phyloP scores from a whole-genome alignment of 2,329 filamentous ascomycete species.

The Trichoderma sp. region DNA sequence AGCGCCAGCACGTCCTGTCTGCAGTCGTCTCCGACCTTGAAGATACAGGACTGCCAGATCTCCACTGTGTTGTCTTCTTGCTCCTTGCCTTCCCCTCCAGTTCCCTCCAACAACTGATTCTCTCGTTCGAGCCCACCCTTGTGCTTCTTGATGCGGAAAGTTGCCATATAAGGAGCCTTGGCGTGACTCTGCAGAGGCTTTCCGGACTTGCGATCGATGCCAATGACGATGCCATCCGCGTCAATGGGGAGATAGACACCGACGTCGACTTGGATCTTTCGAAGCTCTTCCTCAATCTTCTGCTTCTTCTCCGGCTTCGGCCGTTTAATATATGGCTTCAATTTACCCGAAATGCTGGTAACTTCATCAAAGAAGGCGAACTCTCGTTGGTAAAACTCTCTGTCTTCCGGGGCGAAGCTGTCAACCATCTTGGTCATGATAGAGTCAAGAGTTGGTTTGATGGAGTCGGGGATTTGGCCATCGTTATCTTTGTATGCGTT shows the following conservation, averaged over 20 bases:
- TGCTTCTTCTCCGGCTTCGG: conserved; percentile 97
- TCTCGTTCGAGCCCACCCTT: conserved; percentile 52
- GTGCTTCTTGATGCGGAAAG: conserved; percentile 90
- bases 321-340: conserved; percentile 88
- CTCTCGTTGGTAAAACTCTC: conserved; percentile 85
- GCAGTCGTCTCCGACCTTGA: conserved; percentile 99
- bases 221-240: conserved; percentile 93
- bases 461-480: conserved; percentile 78
- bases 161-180: conserved; percentile 98
- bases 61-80: conserved; percentile 64
- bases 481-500: conserved; percentile 98
- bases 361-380: conserved; percentile 99
- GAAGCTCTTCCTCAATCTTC: conserved; percentile 97
- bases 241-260: conserved; percentile 97
- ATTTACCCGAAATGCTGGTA: conserved; percentile 89
- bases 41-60: conserved; percentile 99
- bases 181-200: conserved; percentile 97
- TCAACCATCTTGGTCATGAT: conserved; percentile 81
- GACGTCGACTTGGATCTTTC: conserved; percentile 94
- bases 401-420: conserved; percentile 76
- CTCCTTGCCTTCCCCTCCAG: conserved; percentile 35
- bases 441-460: conserved; percentile 89
- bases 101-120: conserved; percentile 49
- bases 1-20: conserved; percentile 94
- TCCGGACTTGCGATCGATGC: conserved; percentile 95